Evolutionary conservation across 2,329 filamentous ascomycete species (phyloP).

Genomic region (Hypoxylon sp.): DNA sequence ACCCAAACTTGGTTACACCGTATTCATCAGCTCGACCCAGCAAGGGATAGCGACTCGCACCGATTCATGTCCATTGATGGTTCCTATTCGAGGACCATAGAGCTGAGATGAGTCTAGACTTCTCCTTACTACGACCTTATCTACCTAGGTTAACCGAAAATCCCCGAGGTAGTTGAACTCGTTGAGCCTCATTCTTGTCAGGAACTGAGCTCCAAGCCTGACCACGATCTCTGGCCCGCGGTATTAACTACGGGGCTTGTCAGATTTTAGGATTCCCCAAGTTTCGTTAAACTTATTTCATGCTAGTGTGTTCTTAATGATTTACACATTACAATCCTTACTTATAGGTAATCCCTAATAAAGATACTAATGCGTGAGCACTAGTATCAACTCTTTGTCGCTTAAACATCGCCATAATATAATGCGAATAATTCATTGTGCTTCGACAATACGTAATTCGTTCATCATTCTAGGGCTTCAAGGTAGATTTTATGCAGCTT

Average conservation of each 20-base stretch:
- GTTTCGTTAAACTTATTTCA: too few species aligned
- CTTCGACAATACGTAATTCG: too few species aligned
- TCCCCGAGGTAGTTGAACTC: conserved; percentile 17
- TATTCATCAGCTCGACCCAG: neutral
- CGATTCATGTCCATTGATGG: neutral
- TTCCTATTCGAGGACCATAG: neutral
- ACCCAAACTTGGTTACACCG: neutral
- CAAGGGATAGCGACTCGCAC: neutral
- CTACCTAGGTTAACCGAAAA: conserved; percentile 12
- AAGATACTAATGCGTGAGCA: too few species aligned
- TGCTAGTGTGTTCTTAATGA: too few species aligned
- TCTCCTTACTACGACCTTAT: neutral
- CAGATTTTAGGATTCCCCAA: neutral
- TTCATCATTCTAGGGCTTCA: too few species aligned
- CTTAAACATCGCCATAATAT: too few species aligned
- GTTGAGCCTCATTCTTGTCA: conserved; percentile 17
- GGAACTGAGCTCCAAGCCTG: neutral
- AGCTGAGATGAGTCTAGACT: conserved; percentile 12
- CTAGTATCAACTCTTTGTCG: too few species aligned
- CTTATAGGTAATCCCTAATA: too few species aligned
- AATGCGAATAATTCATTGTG: too few species aligned
- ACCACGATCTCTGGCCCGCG: conserved; percentile 19
- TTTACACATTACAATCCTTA: too few species aligned
- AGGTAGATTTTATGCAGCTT: too few species aligned
- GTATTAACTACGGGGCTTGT: conserved; percentile 13